Evolutionary conservation across 306 rosid species (phyloP), one percentile per base, ranked within the genome.

Genomic region (Trifolium repens): DNA sequence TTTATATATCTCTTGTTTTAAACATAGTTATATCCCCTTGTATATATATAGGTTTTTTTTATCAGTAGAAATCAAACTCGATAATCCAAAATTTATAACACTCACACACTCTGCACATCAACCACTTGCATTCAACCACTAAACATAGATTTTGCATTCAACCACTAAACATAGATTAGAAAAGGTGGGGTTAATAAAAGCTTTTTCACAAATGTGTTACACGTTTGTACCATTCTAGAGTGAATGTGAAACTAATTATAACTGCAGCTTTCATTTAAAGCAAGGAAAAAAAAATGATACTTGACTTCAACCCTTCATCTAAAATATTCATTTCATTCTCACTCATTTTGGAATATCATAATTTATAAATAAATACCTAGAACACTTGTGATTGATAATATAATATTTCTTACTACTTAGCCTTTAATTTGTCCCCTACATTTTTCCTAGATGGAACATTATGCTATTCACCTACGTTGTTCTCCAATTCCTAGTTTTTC

Each of bases 361-460:
- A 9, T 3, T 43, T 43, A 30, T 30, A 30, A 30, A 9, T 43
- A 10, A 43, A 43, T 43, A 43, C 47, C 47, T 43, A 43, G 50
- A 3, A 3, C 15, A 44, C 50, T 12, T 44, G 4, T 12, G n/a
- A 44, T 44, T 54, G 10, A 54, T 2, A 9, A 54, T 19, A 54
- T 54, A 54, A 54, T 54, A 54, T 54, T 54, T 12, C 9, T 54
- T 9, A 19, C 32, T 43, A 43, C 34, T 30, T 30, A 30, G 34
- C 34, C 34, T 30, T 30, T 30, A 54, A 72, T 34, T 47, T 54
- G 58, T 71, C 49, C 32, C n/a, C 5, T 8, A 30, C 44, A 62
- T 7, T 34, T 34, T 54, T 4, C 34, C 61, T 54, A 54, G 44
- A 83, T 83, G 86, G 83, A 79, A 67, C 61, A 19, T 19, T 64